Evolutionary conservation across 83 land plant genomes (phyloP), one percentile per base, ranked within the genome.

Genomic region (Diphasiastrum complanatum): DNA sequence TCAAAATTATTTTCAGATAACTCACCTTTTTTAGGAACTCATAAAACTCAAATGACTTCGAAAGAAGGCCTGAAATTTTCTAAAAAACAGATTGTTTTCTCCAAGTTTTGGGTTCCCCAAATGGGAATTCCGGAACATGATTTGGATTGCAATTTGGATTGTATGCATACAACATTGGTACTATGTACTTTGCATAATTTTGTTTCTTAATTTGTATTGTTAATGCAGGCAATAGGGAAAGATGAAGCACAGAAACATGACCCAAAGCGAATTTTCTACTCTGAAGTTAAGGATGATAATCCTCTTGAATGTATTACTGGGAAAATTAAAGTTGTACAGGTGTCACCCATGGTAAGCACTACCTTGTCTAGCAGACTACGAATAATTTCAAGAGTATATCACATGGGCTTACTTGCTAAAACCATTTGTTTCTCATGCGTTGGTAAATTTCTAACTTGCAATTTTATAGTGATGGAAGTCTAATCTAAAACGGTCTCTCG

Each of bases 221-320:
- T 14, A 56, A 29, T 61, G 27, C 51, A 65, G 68, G 68, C 68
- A 14, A 65, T 65, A 23, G 48, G 45, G 10, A 12, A 53, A n/a
- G 45, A 26, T 2, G 68, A 65, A 53, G 45, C 28, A 27, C 25
- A 8, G 25, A 55, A 38, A 18, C 68, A 65, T 65, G 68, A 65
- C 43, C 51, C 37, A 0, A 81, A 67, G 62, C 58, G 97, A 6
- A 72, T 91, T 2, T 91, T 87, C 47, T 68, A 69, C 32, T 93
- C 99, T 1, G 81, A 83, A 29, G 56, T 85, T 24, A 74, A 53
- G 56, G 83, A 93, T 70, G 82, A 74, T 40, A 93, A 93, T 64
- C 66, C 75, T 10, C 58, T 93, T 8, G 89, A 83, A 27, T 89
- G 96, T 63, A 66, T 89, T 35, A 77, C 78, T 5, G 45, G 68